Conservation (phyloP, 805 yeast genomes). For the Candida cerambycidarum region DNA sequence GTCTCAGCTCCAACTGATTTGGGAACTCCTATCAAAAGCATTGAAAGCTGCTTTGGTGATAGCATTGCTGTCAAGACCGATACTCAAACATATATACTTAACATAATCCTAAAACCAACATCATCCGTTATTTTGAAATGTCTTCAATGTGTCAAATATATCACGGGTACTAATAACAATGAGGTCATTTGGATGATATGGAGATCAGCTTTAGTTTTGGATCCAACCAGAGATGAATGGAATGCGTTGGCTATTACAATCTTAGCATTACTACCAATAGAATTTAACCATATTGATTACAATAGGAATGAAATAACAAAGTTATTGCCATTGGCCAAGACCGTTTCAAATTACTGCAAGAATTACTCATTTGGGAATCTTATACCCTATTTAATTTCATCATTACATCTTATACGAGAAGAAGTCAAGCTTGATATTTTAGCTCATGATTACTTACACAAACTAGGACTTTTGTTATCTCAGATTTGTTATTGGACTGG, state of each 20-base stretch:
- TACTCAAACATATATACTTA: constrained; percentile 25
- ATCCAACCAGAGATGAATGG: constrained; percentile 54
- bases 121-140: constrained; percentile 44
- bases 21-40: constrained; percentile 17
- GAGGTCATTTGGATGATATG: constrained; percentile 63
- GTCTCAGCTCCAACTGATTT: constrained; percentile 12
- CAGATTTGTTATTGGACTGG: constrained; percentile 68
- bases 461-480: constrained; percentile 55
- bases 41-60: constrained; percentile 31
- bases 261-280: constrained; percentile 49
- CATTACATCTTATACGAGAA: constrained; percentile 76
- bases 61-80: constrained; percentile 25
- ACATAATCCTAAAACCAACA: constrained; percentile 45
- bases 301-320: constrained; percentile 28
- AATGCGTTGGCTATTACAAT: constrained; percentile 53
- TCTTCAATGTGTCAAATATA: constrained; percentile 49
- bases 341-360: constrained; percentile 24
- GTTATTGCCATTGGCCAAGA: constrained; percentile 31
- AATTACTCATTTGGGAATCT: constrained; percentile 50
- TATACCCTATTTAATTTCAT: constrained; percentile 61
- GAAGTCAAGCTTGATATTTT: constrained; percentile 63
- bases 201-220: constrained; percentile 53
- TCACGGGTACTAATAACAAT: constrained; percentile 57
- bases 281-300: constrained; percentile 17
- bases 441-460: constrained; percentile 30